A percentile compares a stretch with the other conserved stretches of the same genome.
Evolutionary conservation across 306 rosid species (phyloP).

Genomic region (Gillenia trifoliata): DNA sequence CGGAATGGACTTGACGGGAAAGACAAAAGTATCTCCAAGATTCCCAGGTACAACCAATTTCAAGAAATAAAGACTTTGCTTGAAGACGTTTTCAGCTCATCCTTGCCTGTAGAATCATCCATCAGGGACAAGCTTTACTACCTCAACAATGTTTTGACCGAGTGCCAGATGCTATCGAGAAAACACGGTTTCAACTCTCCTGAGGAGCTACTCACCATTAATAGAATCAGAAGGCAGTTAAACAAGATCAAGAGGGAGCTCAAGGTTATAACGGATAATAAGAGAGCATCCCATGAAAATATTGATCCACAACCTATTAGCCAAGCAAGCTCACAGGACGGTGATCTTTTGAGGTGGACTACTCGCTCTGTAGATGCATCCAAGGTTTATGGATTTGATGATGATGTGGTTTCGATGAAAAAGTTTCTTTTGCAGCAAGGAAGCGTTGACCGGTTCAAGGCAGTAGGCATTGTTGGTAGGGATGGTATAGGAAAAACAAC

Average conservation of each 20-base stretch:
- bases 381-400: slow-evolving; percentile 19
- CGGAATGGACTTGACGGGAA: not conserved
- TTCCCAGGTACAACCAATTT: slow-evolving; percentile 2
- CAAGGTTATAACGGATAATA: not conserved
- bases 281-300: too few relatives aligned
- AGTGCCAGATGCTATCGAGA: slow-evolving; percentile 1
- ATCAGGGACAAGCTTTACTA: slow-evolving; percentile 4
- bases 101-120: not conserved
- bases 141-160: slow-evolving; percentile 9
- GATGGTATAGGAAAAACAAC: slow-evolving; percentile 21
- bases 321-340: not conserved
- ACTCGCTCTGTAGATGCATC: not conserved
- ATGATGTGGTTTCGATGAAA: slow-evolving; percentile 5
- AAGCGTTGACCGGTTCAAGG: slow-evolving; percentile 4
- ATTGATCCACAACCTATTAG: not conserved
- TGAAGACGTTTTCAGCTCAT: not conserved
- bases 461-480: slow-evolving; percentile 13
- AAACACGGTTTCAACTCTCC: not conserved
- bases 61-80: not conserved
- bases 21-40: not conserved
- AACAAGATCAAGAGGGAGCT: not conserved
- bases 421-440: slow-evolving; percentile 1
- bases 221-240: not conserved
- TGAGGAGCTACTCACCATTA: not conserved
- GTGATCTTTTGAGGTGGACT: not conserved